Evolutionary conservation across 2,329 filamentous ascomycete species (phyloP), one percentile per base, ranked within the genome.

Genomic region (Teratosphaeria zuluensis): DNA sequence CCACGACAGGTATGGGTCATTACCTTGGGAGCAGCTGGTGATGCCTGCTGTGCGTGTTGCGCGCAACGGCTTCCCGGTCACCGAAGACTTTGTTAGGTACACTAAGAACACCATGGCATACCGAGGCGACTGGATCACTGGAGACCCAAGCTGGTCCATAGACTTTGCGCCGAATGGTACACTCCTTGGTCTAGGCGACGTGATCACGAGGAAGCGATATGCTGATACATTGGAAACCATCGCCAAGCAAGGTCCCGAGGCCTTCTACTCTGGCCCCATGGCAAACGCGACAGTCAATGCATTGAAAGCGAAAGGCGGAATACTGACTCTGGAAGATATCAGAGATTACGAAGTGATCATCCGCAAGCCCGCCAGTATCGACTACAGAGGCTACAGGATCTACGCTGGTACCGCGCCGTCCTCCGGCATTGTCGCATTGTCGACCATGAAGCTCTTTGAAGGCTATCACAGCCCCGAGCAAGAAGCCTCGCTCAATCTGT

Each of bases 151-250:
- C 3, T 97, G 90, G 87, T 90, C 92, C 0, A 72, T 88, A 54
- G 92, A 96, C 70, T 96, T 96, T 75, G 91, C 90, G 1, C 90
- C 90, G 0, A 85, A 92, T 61, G 92, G 91, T 3, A 86, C 81
- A 0, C 77, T 89, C 2, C 66, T 96, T 0, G 77, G 81, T 19
- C 74, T 91, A 2, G 90, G 89, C 19, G 89, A 95, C 54, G 86
- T 74, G 0, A 90, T 97, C 68, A 92, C 87, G 0, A 80, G 92
- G 52, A 88, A 86, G 68, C 82, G 92, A 59, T 95, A 92, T 69
- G 91, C 89, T 65, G 70, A 89, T 61, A 90, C 91, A 0, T 80
- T 97, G 0, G 85, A 92, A 68, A 82, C 79, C 0, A 90, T 97
- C 63, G 90, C 89, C 1, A 75, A 84, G 3, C 66, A 86, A 35